Conservation (phyloP, 73 alveolate genomes). For the Paraurostyla sp. region DNA sequence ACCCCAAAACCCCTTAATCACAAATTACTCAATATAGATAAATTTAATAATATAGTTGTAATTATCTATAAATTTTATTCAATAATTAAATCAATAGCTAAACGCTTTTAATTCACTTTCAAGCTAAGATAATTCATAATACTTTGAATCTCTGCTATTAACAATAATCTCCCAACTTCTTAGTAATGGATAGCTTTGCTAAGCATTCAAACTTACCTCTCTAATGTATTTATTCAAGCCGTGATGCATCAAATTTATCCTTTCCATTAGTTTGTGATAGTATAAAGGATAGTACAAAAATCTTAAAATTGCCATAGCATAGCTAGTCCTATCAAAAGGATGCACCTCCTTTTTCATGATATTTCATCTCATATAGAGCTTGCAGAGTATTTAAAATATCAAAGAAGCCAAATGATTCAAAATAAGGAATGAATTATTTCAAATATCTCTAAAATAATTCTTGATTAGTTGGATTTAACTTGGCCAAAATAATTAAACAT, state of each 20-base stretch:
- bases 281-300: constrained; percentile 44
- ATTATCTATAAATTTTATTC: no score
- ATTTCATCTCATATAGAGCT: no score
- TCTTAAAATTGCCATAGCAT: constrained; percentile 35
- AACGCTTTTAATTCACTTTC: not conserved
- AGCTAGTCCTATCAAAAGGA: constrained; percentile 50
- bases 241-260: constrained; percentile 46
- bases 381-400: no score
- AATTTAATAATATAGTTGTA: no score
- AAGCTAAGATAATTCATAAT: not conserved
- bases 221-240: constrained; percentile 28
- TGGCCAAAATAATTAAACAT: no score
- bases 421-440: no score
- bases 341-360: constrained; percentile 49
- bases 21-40: no score
- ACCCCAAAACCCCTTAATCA: no score
- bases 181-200: constrained; percentile 30
- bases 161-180: not conserved
- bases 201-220: constrained; percentile 21
- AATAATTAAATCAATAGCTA: constrained; percentile 14
- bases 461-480: no score
- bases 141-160: constrained; percentile 40
- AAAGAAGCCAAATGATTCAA: no score
- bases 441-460: no score
- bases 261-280: constrained; percentile 52